Conservation (phyloP, 2,329 filamentous ascomycete species). For the Escovopsis sp. region DNA sequence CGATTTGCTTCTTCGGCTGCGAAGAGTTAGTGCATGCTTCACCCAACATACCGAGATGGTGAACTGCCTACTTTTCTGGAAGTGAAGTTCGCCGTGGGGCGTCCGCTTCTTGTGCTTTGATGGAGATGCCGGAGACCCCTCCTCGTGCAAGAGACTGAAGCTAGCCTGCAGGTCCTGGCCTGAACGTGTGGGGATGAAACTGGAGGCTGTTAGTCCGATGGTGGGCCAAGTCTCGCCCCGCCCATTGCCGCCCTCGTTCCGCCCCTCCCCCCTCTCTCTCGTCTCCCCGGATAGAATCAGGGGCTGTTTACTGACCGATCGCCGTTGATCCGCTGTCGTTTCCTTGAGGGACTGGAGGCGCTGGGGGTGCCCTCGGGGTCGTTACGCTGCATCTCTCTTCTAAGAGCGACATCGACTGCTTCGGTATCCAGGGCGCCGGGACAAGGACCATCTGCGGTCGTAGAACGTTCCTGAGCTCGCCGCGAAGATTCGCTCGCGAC, state of each 20-base stretch:
- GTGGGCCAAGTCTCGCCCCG: no score
- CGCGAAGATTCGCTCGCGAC: constrained; percentile 13
- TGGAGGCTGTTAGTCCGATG: constrained; percentile 22
- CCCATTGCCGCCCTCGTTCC: no score
- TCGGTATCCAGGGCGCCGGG: constrained; percentile 30
- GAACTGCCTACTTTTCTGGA: constrained; percentile 64
- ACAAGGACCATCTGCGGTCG: constrained; percentile 21
- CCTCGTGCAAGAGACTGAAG: constrained; percentile 81
- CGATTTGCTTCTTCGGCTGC: constrained; percentile 83
- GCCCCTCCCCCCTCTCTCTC: no score
- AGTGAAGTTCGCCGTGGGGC: constrained; percentile 81
- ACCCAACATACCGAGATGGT: no score
- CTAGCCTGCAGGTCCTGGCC: constrained; percentile 88
- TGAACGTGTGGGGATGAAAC: constrained; percentile 88
- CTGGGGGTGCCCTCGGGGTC: constrained; percentile 36
- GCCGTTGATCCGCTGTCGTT: constrained; percentile 43
- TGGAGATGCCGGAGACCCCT: constrained; percentile 82
- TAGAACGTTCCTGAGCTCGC: constrained; percentile 19
- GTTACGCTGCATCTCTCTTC: constrained; percentile 34
- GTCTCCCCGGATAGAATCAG: background rate
- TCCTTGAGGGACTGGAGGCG: constrained; percentile 40
- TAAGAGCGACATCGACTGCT: constrained; percentile 33
- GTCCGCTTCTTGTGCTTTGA: constrained; percentile 72
- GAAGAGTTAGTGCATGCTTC: constrained; percentile 2
- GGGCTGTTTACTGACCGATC: constrained; percentile 33